phyloP scores from a whole-genome alignment of 345 rosid genomes.

The Eucalyptus leucophloia region DNA sequence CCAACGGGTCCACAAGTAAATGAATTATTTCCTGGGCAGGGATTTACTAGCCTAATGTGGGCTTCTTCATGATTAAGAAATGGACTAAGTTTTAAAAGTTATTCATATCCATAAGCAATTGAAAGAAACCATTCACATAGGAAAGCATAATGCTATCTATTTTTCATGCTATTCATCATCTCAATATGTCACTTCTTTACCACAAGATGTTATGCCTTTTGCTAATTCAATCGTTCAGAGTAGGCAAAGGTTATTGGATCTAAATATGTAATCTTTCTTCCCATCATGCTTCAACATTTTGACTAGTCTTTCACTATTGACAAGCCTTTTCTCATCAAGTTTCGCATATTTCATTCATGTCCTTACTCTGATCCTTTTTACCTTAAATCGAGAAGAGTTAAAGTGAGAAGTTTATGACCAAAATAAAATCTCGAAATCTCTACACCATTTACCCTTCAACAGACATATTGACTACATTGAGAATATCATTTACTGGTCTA shows the following conservation, averaged over 20 bases:
- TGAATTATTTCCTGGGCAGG: not conserved
- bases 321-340: not conserved
- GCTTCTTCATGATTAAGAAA: not conserved
- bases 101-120: not conserved
- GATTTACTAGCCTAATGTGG: not conserved
- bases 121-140: not conserved
- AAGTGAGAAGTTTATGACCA: not conserved
- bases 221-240: not conserved
- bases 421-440: not conserved
- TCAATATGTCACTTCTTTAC: not conserved
- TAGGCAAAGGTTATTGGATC: not conserved
- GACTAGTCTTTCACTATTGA: not conserved
- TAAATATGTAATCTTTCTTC: not conserved
- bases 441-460: not conserved
- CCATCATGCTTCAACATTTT: not conserved
- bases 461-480: not conserved
- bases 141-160: not conserved
- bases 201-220: not conserved
- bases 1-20: not conserved
- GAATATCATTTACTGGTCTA: not conserved
- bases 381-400: not conserved
- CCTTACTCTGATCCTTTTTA: not conserved
- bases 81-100: not conserved
- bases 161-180: not conserved
- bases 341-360: not conserved